Base-by-base conservation (phyloP, 2,329 filamentous ascomycete genomes). In the Neofusicoccum umdonicola region DNA sequence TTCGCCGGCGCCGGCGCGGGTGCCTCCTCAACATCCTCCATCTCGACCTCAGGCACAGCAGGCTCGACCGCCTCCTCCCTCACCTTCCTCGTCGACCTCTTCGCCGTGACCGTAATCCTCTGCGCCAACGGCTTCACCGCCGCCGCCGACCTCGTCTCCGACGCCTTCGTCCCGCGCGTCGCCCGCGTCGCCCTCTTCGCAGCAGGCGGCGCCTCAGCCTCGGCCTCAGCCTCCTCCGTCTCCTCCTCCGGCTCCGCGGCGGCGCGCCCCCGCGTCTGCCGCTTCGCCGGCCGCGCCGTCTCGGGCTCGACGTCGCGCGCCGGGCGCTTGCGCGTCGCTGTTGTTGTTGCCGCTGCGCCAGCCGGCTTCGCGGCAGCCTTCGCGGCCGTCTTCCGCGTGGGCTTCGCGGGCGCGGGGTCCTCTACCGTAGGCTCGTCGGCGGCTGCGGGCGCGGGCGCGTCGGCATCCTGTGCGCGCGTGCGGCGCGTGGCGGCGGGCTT, bases 101-200 rank as follows among this genome's bases (percentile, higher is more conserved):
- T 65, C 3, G 63, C 54, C 2, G 45, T 48, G 22, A 65, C 44
- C 27, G 47, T 60, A n/a, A 65, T 52, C 13, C 63, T 27, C 47
- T 65, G 63, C 27, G 63, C 63, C 37, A 65, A 37, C 31, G 63
- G 63, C 63, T 65, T 65, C 22, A 65, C 63, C 8, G 54, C 13
- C 31, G 63, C 54, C 5, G 54, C 17, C 3, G 62, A 48, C 6
- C 47, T 31, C 15, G 37, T 34, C 45, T 52, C 45, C 15, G 61
- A 63, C 8, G 61, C 17, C 39, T 63, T 63, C 13, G 61, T 63
- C 6, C 56, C 44, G n/a, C 60, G 47, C 5, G 63, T 57, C 15
- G 54, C 54, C 15, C 58, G 41, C 34, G 64, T 67, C 9, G 66
- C 39, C 35, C 61, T 56, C 17, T 37, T 48, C 19, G 65, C 22